phyloP scores from a whole-genome alignment of 2,329 filamentous ascomycete genomes.

The Fusarium keratoplasticum region DNA sequence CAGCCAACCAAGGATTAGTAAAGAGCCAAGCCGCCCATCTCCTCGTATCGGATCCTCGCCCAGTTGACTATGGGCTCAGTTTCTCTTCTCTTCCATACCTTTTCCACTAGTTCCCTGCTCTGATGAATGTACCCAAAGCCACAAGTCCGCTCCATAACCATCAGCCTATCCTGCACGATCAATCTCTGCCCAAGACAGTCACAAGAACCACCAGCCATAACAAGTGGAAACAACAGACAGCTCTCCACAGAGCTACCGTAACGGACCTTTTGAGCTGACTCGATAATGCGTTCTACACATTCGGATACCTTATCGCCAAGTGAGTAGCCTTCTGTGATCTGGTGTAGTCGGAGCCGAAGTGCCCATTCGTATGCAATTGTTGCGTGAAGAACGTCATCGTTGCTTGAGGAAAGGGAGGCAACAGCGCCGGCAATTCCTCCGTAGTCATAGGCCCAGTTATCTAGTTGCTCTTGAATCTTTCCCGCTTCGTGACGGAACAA shows the following conservation, averaged over 20 bases:
- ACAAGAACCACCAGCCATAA: slow-evolving; percentile 55
- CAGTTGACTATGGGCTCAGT: slow-evolving; percentile 48
- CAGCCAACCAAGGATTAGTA: slow-evolving; percentile 35
- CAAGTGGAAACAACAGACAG: slow-evolving; percentile 55
- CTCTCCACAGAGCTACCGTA: slow-evolving; percentile 56
- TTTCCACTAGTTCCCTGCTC: slow-evolving; percentile 53
- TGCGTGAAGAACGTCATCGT: slow-evolving; percentile 49
- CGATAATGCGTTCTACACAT: slow-evolving; percentile 50
- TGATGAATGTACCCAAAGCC: slow-evolving; percentile 58
- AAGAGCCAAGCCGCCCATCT: slow-evolving; percentile 51
- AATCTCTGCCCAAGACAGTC: slow-evolving; percentile 50
- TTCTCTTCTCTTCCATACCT: slow-evolving; percentile 52
- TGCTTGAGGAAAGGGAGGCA: slow-evolving; percentile 31
- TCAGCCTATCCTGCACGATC: neutral
- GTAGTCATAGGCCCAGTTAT: slow-evolving; percentile 52
- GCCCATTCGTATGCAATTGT: slow-evolving; percentile 55
- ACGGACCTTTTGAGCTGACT: slow-evolving; percentile 52
- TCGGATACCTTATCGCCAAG: slow-evolving; percentile 49
- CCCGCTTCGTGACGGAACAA: slow-evolving; percentile 43
- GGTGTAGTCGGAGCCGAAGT: slow-evolving; percentile 55
- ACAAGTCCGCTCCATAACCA: slow-evolving; percentile 57
- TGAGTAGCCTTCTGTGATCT: slow-evolving; percentile 57
- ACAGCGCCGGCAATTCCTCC: slow-evolving; percentile 43
- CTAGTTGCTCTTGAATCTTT: slow-evolving; percentile 46
- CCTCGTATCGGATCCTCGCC: slow-evolving; percentile 50